These are phyloP conservation scores for Conticribra weissflogii DNA, from an alignment of 108 stramenopile species.

Conservation along the genomic window DNA sequence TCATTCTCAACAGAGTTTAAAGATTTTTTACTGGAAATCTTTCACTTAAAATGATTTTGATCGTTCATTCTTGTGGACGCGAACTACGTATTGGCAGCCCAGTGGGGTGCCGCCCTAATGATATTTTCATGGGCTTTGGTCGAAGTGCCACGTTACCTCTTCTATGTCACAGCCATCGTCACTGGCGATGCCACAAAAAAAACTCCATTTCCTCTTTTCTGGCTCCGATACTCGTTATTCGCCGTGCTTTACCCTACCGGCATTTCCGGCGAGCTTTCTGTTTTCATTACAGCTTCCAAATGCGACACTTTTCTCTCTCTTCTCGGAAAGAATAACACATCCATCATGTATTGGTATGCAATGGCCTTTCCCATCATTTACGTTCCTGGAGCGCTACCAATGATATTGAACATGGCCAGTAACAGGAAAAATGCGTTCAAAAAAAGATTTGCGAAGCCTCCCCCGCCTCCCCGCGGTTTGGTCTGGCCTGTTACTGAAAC, in stretches of 20 bases:
- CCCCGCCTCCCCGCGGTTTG: conserved; percentile 90
- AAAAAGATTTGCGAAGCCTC: conserved; percentile 87
- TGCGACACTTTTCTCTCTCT: conserved; percentile 54
- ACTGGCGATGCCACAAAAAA: conserved; percentile 86
- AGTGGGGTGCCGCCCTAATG: conserved; percentile 90
- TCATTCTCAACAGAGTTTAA: too few relatives aligned
- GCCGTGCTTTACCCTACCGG: conserved; percentile 95
- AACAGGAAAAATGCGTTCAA: conserved; percentile 91
- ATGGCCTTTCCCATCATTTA: conserved; percentile 78
- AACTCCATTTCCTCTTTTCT: conserved; percentile 94
- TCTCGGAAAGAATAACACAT: conserved; percentile 42
- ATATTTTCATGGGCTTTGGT: conserved; percentile 88
- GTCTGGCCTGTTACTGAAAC: conserved; percentile 84
- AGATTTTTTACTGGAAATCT: too few relatives aligned
- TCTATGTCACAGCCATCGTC: conserved; percentile 88
- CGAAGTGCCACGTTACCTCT: conserved; percentile 95
- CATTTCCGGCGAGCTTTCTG: conserved; percentile 90
- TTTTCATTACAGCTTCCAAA: conserved; percentile 73
- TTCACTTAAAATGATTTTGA: neutral
- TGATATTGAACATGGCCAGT: conserved; percentile 95
- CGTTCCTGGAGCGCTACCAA: conserved; percentile 85
- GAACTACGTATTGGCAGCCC: conserved; percentile 35
- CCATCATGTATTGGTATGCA: conserved; percentile 59
- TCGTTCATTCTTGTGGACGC: neutral
- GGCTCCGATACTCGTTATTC: conserved; percentile 96